phyloP scores from a whole-genome alignment of 805 yeast species.

The Sugiyamaella mastotermitis region DNA sequence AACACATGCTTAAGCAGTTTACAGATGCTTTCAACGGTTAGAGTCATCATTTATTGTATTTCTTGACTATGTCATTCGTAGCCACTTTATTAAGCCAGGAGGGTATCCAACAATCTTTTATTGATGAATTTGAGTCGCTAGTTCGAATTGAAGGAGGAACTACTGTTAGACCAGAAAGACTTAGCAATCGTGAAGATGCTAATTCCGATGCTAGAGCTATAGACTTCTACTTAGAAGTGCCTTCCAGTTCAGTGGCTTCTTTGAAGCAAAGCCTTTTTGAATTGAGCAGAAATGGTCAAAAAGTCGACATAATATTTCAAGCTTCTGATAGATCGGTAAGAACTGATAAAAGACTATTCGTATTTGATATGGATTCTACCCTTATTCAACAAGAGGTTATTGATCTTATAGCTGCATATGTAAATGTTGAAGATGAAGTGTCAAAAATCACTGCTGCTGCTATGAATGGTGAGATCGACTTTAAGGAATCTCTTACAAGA shows the following conservation, averaged over 20 bases:
- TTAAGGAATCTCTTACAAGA: slow-evolving; percentile 67
- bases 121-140: slow-evolving; percentile 14
- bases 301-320: slow-evolving; percentile 42
- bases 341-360: slow-evolving; percentile 51
- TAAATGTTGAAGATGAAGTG: slow-evolving; percentile 82
- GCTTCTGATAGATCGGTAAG: slow-evolving; percentile 22
- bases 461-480: slow-evolving; percentile 95
- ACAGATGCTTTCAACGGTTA: too few relatives aligned
- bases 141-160: slow-evolving; percentile 17
- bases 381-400: slow-evolving; percentile 94
- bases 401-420: slow-evolving; percentile 90
- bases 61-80: slow-evolving; percentile 12
- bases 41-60: too few relatives aligned
- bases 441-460: slow-evolving; percentile 87
- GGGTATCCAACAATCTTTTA: slow-evolving; percentile 3
- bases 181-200: slow-evolving; percentile 13
- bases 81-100: slow-evolving; percentile 12
- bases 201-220: slow-evolving; percentile 31
- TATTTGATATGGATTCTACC: slow-evolving; percentile 98
- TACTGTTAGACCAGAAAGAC: slow-evolving; percentile 15
- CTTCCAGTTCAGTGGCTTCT: slow-evolving; percentile 15
- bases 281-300: slow-evolving; percentile 19
- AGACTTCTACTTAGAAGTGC: slow-evolving; percentile 30
- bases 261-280: slow-evolving; percentile 22
- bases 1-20: too few relatives aligned